Conservation (phyloP, 2,329 filamentous ascomycete species). For the Penicillium occitanis region DNA sequence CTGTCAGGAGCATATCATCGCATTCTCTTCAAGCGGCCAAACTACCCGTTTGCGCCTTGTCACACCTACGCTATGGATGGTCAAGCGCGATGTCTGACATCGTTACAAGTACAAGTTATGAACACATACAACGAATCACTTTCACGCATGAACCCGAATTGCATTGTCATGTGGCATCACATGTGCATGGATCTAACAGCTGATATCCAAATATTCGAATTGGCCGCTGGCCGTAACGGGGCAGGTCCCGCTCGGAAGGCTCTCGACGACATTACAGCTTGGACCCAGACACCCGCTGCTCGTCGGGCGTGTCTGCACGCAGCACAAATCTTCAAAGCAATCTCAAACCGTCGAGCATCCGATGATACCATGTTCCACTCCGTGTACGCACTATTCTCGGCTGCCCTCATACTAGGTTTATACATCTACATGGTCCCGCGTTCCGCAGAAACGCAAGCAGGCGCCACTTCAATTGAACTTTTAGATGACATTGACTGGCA, state of each 20-base stretch:
- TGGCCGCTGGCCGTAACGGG: slow-evolving; percentile 53
- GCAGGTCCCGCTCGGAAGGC: slow-evolving; percentile 49
- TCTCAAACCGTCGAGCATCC: slow-evolving; percentile 53
- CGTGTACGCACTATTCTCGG: slow-evolving; percentile 52
- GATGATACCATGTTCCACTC: slow-evolving; percentile 55
- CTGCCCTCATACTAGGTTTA: slow-evolving; percentile 53
- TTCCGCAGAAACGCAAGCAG: slow-evolving; percentile 27
- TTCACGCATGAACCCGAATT: slow-evolving; percentile 50
- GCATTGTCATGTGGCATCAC: slow-evolving; percentile 54
- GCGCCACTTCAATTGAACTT: slow-evolving; percentile 42
- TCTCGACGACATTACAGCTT: slow-evolving; percentile 52
- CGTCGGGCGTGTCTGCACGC: slow-evolving; percentile 54
- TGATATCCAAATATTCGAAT: slow-evolving; percentile 54
- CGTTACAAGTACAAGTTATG: slow-evolving; percentile 34
- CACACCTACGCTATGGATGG: slow-evolving; percentile 51
- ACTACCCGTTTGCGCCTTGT: slow-evolving; percentile 45
- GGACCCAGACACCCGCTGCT: slow-evolving; percentile 53
- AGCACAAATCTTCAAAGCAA: slow-evolving; percentile 53
- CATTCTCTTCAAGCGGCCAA: slow-evolving; percentile 40
- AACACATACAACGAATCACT: slow-evolving; percentile 44
- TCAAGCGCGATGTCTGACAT: slow-evolving; percentile 43
- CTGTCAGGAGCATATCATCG: slow-evolving; percentile 47
- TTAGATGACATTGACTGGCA: slow-evolving; percentile 54
- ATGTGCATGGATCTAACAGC: slow-evolving; percentile 54
- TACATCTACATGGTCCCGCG: slow-evolving; percentile 52